Evolutionary conservation across 202 grass and related monocot species (phyloP).

Genomic region (Schoenoplectus triqueter): DNA sequence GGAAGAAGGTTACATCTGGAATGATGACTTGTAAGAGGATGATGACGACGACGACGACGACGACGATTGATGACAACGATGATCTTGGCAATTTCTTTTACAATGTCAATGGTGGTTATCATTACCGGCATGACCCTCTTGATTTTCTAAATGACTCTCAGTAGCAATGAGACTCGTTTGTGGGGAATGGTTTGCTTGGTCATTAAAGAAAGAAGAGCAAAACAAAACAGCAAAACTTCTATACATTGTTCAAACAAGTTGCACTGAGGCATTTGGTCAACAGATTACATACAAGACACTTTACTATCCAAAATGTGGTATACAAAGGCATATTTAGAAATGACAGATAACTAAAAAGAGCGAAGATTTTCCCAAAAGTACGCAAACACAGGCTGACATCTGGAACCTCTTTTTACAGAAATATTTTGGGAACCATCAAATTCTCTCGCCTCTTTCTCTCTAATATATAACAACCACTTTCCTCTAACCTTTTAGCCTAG

Average conservation of each 20-base stretch:
- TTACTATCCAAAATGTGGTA: conserved; percentile 27
- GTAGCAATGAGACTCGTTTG: neutral
- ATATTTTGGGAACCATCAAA: conserved; percentile 2
- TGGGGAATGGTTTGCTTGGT: neutral
- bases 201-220: neutral
- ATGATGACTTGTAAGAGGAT: conserved; percentile 41
- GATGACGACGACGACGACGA: conserved; percentile 31
- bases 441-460: neutral
- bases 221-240: neutral
- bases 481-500: conserved; percentile 29
- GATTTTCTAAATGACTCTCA: neutral
- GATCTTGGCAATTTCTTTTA: neutral
- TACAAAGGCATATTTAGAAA: conserved; percentile 1
- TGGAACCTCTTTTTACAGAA: conserved; percentile 15
- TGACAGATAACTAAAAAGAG: neutral
- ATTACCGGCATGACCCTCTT: neutral
- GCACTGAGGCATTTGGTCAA: conserved; percentile 30
- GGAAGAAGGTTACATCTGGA: conserved; percentile 55
- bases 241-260: conserved; percentile 21
- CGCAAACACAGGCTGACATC: neutral
- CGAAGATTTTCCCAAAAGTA: neutral
- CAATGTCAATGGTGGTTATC: neutral
- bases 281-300: neutral
- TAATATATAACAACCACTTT: conserved; percentile 8
- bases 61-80: neutral